phyloP scores from a whole-genome alignment of 2,329 filamentous ascomycete species.

The Venturia pyrina region DNA sequence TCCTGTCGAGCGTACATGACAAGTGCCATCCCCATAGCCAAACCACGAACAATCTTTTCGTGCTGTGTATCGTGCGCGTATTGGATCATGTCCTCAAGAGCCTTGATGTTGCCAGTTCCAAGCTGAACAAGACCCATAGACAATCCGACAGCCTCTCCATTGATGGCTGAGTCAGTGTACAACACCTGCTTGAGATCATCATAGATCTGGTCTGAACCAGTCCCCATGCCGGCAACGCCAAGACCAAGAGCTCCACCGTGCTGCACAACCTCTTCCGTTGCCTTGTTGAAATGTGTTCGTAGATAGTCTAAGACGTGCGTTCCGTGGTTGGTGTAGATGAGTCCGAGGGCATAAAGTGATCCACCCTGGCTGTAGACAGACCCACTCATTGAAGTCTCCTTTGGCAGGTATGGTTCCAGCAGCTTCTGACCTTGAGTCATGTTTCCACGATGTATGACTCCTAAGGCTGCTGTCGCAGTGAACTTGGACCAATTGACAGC shows the following conservation, averaged over 20 bases:
- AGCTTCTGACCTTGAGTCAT: constrained; percentile 87
- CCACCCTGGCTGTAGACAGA: constrained; percentile 95
- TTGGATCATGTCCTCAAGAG: constrained; percentile 91
- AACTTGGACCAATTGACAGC: constrained; percentile 99
- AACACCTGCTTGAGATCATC: constrained; percentile 83
- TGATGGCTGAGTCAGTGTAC: constrained; percentile 89
- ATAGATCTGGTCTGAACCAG: constrained; percentile 80
- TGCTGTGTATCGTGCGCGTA: constrained; percentile 97
- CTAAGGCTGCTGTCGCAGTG: constrained; percentile 88
- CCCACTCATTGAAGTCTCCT: constrained; percentile 63
- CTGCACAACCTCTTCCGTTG: constrained; percentile 86
- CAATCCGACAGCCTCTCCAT: constrained; percentile 90
- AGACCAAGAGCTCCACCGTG: constrained; percentile 92
- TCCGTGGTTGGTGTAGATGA: constrained; percentile 97
- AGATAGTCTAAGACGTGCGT: constrained; percentile 79
- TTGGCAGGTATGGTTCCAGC: constrained; percentile 86
- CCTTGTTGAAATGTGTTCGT: constrained; percentile 61
- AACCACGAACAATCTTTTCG: constrained; percentile 95
- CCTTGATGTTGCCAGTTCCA: constrained; percentile 90
- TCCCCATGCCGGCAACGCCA: constrained; percentile 96
- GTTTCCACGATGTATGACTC: constrained; percentile 94
- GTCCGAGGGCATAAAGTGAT: constrained; percentile 85
- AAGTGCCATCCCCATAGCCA: constrained; percentile 91
- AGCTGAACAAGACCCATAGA: constrained; percentile 98
- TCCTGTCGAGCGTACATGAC: constrained; percentile 98